Conservation (phyloP, 148 eudicot species). For the Arctostaphylos glauca region DNA sequence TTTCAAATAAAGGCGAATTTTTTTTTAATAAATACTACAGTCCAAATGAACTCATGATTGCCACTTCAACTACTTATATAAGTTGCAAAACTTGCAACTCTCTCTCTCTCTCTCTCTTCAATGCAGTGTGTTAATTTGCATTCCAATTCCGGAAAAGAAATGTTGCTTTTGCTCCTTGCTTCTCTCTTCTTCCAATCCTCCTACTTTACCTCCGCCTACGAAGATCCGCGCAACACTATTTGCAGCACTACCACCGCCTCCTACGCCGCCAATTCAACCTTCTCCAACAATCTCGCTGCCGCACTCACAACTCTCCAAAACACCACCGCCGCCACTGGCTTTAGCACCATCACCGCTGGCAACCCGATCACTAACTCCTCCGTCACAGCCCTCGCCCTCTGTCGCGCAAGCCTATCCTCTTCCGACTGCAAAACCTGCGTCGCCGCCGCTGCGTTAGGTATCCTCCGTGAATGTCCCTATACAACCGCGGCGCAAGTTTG, state of each 20-base stretch:
- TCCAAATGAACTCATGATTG: too few species aligned
- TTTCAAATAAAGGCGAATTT: too few species aligned
- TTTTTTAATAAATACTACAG: too few species aligned
- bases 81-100: too few species aligned
- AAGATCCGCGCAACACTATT: not conserved
- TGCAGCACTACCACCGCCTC: not conserved
- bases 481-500: constrained; percentile 14
- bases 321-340: constrained; percentile 10
- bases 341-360: not conserved
- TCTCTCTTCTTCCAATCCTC: not conserved
- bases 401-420: constrained; percentile 4
- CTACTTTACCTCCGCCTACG: not conserved
- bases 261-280: constrained; percentile 5
- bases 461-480: not conserved
- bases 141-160: not conserved
- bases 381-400: constrained; percentile 10
- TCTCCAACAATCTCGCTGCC: not conserved
- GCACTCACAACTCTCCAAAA: not conserved
- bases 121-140: too few species aligned
- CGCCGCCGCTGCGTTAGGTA: not conserved
- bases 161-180: not conserved
- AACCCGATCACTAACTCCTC: not conserved
- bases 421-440: constrained; percentile 11
- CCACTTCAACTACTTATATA: too few species aligned
- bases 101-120: not conserved